Percentiles rank a stretch among this genome's conserved stretches.
Conservation (phyloP, 345 rosid species). For the Cardamine chenopodiifolia region DNA sequence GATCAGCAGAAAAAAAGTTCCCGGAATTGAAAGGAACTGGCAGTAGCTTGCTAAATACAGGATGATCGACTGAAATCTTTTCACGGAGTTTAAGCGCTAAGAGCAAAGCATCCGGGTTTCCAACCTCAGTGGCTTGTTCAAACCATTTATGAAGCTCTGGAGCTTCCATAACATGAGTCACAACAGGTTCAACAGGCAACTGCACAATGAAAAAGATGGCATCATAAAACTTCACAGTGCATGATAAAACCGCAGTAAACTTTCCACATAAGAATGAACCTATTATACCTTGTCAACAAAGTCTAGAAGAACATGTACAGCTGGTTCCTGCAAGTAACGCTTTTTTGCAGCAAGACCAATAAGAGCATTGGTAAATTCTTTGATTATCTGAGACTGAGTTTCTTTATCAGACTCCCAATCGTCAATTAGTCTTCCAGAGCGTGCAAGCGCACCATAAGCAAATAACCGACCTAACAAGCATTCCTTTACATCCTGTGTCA, state of each 20-base stretch:
- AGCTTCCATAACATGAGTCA: slow-evolving; percentile 71
- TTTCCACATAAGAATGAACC: slow-evolving; percentile 12
- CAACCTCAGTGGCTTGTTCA: slow-evolving; percentile 64
- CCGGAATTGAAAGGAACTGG: slow-evolving; percentile 78
- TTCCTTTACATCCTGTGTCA: slow-evolving; percentile 78
- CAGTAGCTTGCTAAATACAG: slow-evolving; percentile 60
- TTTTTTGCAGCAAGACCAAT: slow-evolving; percentile 75
- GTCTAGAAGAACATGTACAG: slow-evolving; percentile 67
- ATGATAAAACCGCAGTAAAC: background rate
- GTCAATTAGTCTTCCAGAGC: slow-evolving; percentile 66
- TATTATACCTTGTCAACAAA: slow-evolving; percentile 70
- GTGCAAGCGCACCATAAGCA: slow-evolving; percentile 85
- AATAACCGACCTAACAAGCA: slow-evolving; percentile 89
- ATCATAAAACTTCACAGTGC: background rate
- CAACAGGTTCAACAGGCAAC: slow-evolving; percentile 68
- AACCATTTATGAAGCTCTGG: slow-evolving; percentile 76
- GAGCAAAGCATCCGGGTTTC: slow-evolving; percentile 95
- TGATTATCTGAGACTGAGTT: slow-evolving; percentile 54
- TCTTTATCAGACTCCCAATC: slow-evolving; percentile 65
- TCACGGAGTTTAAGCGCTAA: slow-evolving; percentile 72
- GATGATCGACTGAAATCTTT: slow-evolving; percentile 53
- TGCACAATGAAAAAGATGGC: slow-evolving; percentile 36
- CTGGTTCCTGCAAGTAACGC: slow-evolving; percentile 92
- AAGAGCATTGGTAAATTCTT: slow-evolving; percentile 63
- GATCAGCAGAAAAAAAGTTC: slow-evolving; percentile 69